These are phyloP conservation scores for Circinella minor DNA, from an alignment of 371 early-diverging fungal genomes.

Conservation along the genomic window DNA sequence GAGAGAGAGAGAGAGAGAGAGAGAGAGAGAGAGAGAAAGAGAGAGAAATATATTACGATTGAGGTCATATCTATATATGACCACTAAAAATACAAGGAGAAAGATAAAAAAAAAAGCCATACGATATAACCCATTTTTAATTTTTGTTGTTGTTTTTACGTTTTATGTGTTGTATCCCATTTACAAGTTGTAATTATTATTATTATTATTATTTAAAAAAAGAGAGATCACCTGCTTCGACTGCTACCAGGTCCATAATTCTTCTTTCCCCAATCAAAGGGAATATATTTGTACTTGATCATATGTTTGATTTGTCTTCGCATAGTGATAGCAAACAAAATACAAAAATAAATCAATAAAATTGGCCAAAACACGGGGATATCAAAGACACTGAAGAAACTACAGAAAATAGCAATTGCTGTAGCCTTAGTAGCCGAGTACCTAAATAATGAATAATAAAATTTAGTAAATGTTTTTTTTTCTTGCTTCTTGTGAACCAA, in stretches of 20 bases:
- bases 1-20: neutral
- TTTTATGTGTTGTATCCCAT: too few species aligned
- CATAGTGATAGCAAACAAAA: conserved; percentile 95
- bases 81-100: conserved; percentile 4
- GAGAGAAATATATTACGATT: conserved; percentile 5
- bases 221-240: conserved; percentile 16
- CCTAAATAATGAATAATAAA: conserved; percentile 46
- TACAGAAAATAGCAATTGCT: conserved; percentile 80
- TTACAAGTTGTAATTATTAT: too few species aligned
- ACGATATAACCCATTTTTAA: neutral
- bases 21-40: neutral
- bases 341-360: conserved; percentile 92
- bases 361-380: conserved; percentile 98
- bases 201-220: too few species aligned
- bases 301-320: conserved; percentile 96
- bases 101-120: conserved; percentile 1
- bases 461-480: too few species aligned
- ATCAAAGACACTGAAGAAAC: conserved; percentile 89
- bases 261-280: conserved; percentile 96
- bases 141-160: too few species aligned
- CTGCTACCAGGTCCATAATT: conserved; percentile 58
- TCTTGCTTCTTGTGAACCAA: too few species aligned
- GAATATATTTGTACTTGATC: conserved; percentile 98
- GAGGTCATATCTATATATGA: neutral
- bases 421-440: conserved; percentile 82